These are phyloP conservation scores for Russula foetens DNA, from an alignment of 768 basidiomycete species.

Conservation along the genomic window DNA sequence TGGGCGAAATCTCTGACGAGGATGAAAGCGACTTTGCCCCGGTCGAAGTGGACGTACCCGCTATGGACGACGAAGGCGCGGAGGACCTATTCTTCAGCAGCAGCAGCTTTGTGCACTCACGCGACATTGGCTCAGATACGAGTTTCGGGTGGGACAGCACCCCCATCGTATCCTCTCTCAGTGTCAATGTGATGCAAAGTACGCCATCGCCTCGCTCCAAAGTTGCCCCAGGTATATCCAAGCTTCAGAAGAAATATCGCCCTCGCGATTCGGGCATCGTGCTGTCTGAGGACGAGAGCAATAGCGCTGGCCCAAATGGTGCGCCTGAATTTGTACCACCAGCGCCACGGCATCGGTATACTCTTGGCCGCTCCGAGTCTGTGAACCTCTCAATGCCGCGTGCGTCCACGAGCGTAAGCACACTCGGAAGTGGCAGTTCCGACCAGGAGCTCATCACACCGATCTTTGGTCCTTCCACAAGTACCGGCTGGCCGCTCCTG, in stretches of 20 bases:
- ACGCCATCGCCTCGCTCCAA: slow-evolving; percentile 50
- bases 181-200: slow-evolving; percentile 35
- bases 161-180: slow-evolving; percentile 28
- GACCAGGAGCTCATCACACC: slow-evolving; percentile 71
- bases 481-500: slow-evolving; percentile 59
- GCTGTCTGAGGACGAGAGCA: slow-evolving; percentile 52
- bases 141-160: slow-evolving; percentile 19
- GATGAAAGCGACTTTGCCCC: slow-evolving; percentile 16
- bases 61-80: slow-evolving; percentile 11
- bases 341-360: slow-evolving; percentile 16
- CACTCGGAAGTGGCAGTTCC: slow-evolving; percentile 47
- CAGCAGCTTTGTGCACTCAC: slow-evolving; percentile 15
- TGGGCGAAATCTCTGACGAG: slow-evolving; percentile 19
- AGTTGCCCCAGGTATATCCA: slow-evolving; percentile 26
- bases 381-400: slow-evolving; percentile 39
- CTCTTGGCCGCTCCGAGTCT: slow-evolving; percentile 23
- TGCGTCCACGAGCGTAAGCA: slow-evolving; percentile 56
- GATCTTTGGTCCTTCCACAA: slow-evolving; percentile 40
- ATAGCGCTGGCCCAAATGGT: slow-evolving; percentile 14
- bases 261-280: slow-evolving; percentile 61
- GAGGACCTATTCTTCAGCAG: slow-evolving; percentile 22
- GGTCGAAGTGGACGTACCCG: slow-evolving; percentile 14
- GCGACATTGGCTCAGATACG: slow-evolving; percentile 16
- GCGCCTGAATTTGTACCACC: slow-evolving; percentile 9
- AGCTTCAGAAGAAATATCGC: slow-evolving; percentile 50